Conservation (phyloP, 768 basidiomycete genomes). For the button mushroom (Agaricus bisporus) region DNA sequence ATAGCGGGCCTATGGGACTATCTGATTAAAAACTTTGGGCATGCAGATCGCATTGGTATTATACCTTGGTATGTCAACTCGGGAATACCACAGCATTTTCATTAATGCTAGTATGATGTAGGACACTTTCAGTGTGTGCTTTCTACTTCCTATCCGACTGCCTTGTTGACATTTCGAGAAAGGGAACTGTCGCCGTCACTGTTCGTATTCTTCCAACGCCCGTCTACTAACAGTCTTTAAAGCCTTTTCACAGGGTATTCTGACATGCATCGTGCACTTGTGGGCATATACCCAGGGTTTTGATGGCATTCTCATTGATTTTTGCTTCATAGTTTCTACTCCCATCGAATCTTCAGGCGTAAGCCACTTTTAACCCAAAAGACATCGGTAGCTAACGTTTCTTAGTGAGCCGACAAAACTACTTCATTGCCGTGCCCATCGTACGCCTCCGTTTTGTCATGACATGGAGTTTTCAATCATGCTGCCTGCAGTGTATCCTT, state of each 20-base stretch:
- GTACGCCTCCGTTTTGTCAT: conserved; percentile 16
- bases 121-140: conserved; percentile 4
- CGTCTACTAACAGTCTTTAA: too few relatives aligned
- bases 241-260: conserved; percentile 16
- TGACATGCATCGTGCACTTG: conserved; percentile 28
- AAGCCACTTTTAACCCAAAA: conserved; percentile 7
- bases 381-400: neutral
- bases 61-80: conserved; percentile 27
- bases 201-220: conserved; percentile 1
- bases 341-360: conserved; percentile 33
- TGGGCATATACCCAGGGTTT: conserved; percentile 11
- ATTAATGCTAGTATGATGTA: neutral
- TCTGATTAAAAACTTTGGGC: conserved; percentile 26
- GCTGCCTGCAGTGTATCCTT: neutral
- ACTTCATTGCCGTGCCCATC: conserved; percentile 25
- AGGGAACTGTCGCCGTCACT: conserved; percentile 23
- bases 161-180: too few relatives aligned
- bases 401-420: conserved; percentile 32
- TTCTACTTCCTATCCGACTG: neutral
- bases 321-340: conserved; percentile 25
- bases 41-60: conserved; percentile 18
- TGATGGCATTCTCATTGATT: neutral
- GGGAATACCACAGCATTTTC: neutral
- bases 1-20: conserved; percentile 35
- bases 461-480: neutral